Evolutionary conservation across 805 yeast genomes (phyloP).

Genomic region (Komagataella ulmi): DNA sequence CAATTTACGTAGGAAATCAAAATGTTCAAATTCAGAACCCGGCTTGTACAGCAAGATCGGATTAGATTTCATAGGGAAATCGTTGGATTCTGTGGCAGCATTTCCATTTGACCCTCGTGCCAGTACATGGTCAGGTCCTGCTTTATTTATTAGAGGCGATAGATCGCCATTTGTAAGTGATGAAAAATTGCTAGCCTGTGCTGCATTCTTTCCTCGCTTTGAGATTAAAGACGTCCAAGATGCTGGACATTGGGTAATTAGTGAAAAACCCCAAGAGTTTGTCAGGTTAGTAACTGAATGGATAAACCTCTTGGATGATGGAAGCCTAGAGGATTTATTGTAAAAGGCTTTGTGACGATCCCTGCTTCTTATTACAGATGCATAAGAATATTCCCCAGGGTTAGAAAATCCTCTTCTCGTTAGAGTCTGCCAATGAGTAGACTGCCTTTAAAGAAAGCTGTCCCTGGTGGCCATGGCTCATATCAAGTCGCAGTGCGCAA

Average conservation of each 20-base stretch:
- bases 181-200: conserved; percentile 62
- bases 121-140: conserved; percentile 53
- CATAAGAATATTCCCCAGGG: too few species aligned
- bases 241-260: conserved; percentile 88
- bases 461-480: too few species aligned
- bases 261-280: conserved; percentile 76
- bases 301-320: conserved; percentile 15
- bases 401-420: too few species aligned
- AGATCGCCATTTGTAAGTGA: conserved; percentile 71
- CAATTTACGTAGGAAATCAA: conserved; percentile 34
- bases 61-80: conserved; percentile 48
- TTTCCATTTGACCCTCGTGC: conserved; percentile 59
- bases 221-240: conserved; percentile 54
- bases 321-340: neutral
- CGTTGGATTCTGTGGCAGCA: conserved; percentile 52
- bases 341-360: too few species aligned
- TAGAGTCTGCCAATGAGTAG: too few species aligned
- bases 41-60: conserved; percentile 50
- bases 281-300: conserved; percentile 48
- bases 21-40: conserved; percentile 6
- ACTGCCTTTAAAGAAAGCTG: too few species aligned
- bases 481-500: too few species aligned
- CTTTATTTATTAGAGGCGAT: conserved; percentile 70
- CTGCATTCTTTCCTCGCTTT: conserved; percentile 66
- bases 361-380: too few species aligned